phyloP scores from a whole-genome alignment of 2,329 filamentous ascomycete species.

The Cercospora sp. region DNA sequence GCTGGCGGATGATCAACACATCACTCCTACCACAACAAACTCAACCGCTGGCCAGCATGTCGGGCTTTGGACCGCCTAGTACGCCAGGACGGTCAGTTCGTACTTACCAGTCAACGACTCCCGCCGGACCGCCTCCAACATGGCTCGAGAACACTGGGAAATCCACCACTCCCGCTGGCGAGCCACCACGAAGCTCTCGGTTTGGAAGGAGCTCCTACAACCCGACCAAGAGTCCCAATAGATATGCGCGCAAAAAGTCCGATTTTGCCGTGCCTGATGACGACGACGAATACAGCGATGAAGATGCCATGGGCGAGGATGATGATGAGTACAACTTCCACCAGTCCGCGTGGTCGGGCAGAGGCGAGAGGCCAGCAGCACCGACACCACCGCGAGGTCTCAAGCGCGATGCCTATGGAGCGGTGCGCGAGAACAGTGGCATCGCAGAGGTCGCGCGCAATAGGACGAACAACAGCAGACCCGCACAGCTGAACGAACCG shows the following conservation, averaged over 20 bases:
- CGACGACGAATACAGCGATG: constrained; percentile 38
- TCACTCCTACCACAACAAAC: neutral
- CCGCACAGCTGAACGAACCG: constrained; percentile 66
- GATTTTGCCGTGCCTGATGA: constrained; percentile 41
- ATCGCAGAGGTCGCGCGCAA: constrained; percentile 73
- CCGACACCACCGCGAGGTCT: constrained; percentile 34
- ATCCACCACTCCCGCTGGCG: constrained; percentile 41
- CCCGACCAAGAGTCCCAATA: constrained; percentile 29
- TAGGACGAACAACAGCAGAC: constrained; percentile 55
- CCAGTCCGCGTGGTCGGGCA: constrained; percentile 4
- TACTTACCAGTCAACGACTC: constrained; percentile 41
- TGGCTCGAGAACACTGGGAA: constrained; percentile 31
- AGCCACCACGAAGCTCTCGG: constrained; percentile 37
- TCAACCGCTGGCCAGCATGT: constrained; percentile 17
- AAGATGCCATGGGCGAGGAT: constrained; percentile 42
- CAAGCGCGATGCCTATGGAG: constrained; percentile 45
- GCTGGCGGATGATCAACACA: constrained; percentile 1
- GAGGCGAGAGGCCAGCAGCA: constrained; percentile 18
- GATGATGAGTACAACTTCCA: constrained; percentile 31
- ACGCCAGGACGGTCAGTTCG: constrained; percentile 34
- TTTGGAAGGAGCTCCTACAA: constrained; percentile 39
- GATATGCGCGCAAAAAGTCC: constrained; percentile 32
- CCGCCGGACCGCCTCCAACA: constrained; percentile 39
- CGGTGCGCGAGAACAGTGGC: constrained; percentile 54
- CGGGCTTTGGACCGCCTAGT: constrained; percentile 28